A percentile compares a stretch with the other conserved stretches of the same genome.
Conservation (phyloP, 371 early-diverging fungal species). For the Thermomucor indicae-seudaticae region DNA sequence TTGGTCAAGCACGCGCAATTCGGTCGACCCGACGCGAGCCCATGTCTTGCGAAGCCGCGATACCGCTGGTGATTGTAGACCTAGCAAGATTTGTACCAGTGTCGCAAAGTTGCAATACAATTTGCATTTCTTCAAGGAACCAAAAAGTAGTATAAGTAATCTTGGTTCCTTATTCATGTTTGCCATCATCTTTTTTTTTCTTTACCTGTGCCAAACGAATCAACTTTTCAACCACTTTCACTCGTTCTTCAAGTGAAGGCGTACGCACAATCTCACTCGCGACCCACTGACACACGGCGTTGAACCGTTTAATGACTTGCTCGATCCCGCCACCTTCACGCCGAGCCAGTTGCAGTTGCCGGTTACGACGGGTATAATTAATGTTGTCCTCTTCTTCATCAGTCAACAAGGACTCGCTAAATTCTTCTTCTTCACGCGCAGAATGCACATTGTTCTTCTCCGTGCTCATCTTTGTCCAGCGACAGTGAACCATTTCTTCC, state of each 20-base stretch:
- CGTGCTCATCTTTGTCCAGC: conserved; percentile 51
- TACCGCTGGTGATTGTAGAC: conserved; percentile 58
- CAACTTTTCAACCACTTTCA: conserved; percentile 65
- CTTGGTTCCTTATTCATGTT: background rate
- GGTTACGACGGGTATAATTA: conserved; percentile 14
- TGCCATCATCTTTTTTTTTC: background rate
- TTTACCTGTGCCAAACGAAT: conserved; percentile 68
- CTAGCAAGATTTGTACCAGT: conserved; percentile 57
- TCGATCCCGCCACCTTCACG: conserved; percentile 43
- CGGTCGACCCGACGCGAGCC: conserved; percentile 45
- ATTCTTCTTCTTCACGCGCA: conserved; percentile 10
- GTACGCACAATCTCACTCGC: conserved; percentile 64
- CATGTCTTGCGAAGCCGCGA: conserved; percentile 60
- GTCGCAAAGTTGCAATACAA: conserved; percentile 63
- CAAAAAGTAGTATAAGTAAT: background rate
- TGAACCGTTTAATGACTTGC: conserved; percentile 62
- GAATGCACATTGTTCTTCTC: background rate
- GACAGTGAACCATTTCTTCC: conserved; percentile 61
- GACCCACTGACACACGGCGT: conserved; percentile 71
- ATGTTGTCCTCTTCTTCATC: conserved; percentile 3
- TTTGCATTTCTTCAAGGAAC: conserved; percentile 51
- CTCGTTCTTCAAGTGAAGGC: conserved; percentile 48
- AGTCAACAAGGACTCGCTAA: conserved; percentile 3
- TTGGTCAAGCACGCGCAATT: conserved; percentile 51
- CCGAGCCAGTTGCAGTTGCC: conserved; percentile 10